Evolutionary conservation across 2,329 filamentous ascomycete species (phyloP), one percentile per base, ranked within the genome.

Genomic region (Talaromyces islandicus): DNA sequence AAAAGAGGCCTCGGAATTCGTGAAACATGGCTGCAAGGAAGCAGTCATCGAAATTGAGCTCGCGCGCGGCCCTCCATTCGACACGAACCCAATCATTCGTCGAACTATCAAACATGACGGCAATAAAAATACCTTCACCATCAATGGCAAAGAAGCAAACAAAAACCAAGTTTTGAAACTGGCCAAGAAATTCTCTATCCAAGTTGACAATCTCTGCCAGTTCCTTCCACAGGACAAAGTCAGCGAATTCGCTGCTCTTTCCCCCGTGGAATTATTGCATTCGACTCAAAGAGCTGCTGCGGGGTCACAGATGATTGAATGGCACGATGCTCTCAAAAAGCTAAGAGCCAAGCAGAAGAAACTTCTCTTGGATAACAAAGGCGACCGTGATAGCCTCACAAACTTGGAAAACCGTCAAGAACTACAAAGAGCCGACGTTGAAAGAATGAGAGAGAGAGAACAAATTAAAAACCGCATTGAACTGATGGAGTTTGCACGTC

Each of bases 141-240:
- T 97, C 32, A 88, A 97, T 70, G 87, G 87, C 46, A 84, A 81
- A 64, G 81, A 80, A 5, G 81, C 81, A 10, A 73, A 73, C 1
- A 84, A 86, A 63, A 88, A 87, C 68, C 80, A 80, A 3, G 82
- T 97, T 7, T 81, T 88, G 66, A 76, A 81, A 10, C 77, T 96
- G 54, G 89, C 88, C 62, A 83, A 80, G 61, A 82, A 81, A 10
- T 86, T 96, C 68, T 88, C 88, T 54, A 97, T 99, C 56, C 94
- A 99, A 74, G 91, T 97, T 64, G 94, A 99, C 78, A 99, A 99
- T 67, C 81, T 99, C 2, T 99, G 94, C 73, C 94, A 99, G 72
- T 99, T 99, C 68, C 78, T 99, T 51, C 94, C 94, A 0, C 94
- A 99, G 73, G 94, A 99, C 71, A 89, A 92, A 66, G 94, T 99